phyloP scores from a whole-genome alignment of 2,329 filamentous ascomycete genomes.

The Arthroderma uncinatum region DNA sequence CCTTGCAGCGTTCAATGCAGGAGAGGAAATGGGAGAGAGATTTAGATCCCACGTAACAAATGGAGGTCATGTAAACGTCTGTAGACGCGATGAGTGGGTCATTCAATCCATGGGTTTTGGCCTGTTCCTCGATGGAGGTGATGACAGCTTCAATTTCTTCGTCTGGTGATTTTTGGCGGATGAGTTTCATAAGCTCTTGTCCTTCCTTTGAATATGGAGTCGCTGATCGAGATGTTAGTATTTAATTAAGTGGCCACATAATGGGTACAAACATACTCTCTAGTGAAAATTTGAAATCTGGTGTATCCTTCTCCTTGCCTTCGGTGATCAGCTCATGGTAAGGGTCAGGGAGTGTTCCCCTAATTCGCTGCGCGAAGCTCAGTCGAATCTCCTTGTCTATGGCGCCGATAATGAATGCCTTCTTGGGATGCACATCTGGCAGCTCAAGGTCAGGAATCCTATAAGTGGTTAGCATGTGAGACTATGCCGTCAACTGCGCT shows the following conservation, averaged over 20 bases:
- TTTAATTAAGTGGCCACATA: not conserved
- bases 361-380: conserved; percentile 91
- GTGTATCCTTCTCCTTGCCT: conserved; percentile 89
- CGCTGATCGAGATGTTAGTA: conserved; percentile 36
- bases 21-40: conserved; percentile 92
- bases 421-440: conserved; percentile 68
- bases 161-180: conserved; percentile 74
- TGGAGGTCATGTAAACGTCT: conserved; percentile 85
- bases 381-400: conserved; percentile 94
- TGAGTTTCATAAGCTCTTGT: conserved; percentile 64
- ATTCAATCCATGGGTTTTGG: conserved; percentile 52
- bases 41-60: conserved; percentile 89
- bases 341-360: conserved; percentile 75
- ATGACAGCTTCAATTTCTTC: conserved; percentile 78
- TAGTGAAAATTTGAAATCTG: conserved; percentile 80
- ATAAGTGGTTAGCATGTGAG: not conserved
- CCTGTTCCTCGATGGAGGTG: conserved; percentile 68
- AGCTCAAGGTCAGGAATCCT: conserved; percentile 71
- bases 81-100: conserved; percentile 79
- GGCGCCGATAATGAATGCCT: conserved; percentile 82
- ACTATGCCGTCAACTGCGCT: not conserved
- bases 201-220: conserved; percentile 76
- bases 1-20: conserved; percentile 89
- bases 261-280: conserved; percentile 47
- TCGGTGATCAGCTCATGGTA: conserved; percentile 73